phyloP scores from a whole-genome alignment of 1,284 basidiomycete species.

The Wolfiporia cocos region DNA sequence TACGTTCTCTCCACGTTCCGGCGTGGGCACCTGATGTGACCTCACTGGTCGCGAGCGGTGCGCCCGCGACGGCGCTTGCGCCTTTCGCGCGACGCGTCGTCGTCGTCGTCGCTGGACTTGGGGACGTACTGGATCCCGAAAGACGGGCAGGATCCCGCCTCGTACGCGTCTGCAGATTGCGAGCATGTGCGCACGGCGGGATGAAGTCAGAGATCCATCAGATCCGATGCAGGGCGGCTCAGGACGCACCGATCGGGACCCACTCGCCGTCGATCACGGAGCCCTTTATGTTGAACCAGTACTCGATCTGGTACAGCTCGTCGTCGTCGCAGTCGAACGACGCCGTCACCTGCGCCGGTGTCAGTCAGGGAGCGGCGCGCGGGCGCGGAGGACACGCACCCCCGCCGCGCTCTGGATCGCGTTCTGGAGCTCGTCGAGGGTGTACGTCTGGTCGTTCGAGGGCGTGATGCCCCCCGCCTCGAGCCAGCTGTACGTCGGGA shows the following conservation, averaged over 20 bases:
- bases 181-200: neutral
- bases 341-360: slow-evolving; percentile 36
- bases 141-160: slow-evolving; percentile 1
- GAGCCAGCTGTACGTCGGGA: slow-evolving; percentile 73
- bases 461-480: slow-evolving; percentile 69
- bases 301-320: slow-evolving; percentile 47
- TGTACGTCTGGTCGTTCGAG: slow-evolving; percentile 47
- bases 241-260: slow-evolving; percentile 46
- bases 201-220: neutral
- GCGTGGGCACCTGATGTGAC: too few species aligned
- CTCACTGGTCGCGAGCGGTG: too few species aligned
- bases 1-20: too few species aligned
- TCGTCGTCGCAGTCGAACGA: slow-evolving; percentile 47
- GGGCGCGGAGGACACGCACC: slow-evolving; percentile 12
- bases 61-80: too few species aligned
- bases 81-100: too few species aligned
- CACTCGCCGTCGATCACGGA: slow-evolving; percentile 63
- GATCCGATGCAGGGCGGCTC: neutral
- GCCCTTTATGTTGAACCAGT: slow-evolving; percentile 65
- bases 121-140: slow-evolving; percentile 26
- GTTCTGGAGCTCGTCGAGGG: slow-evolving; percentile 46
- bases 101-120: slow-evolving; percentile 34
- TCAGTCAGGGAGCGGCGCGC: neutral
- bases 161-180: slow-evolving; percentile 3
- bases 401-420: slow-evolving; percentile 53